Percentiles rank a stretch among this genome's conserved stretches.
Evolutionary conservation across 305 asterid species (phyloP).

Genomic region (Nicotiana rustica): DNA sequence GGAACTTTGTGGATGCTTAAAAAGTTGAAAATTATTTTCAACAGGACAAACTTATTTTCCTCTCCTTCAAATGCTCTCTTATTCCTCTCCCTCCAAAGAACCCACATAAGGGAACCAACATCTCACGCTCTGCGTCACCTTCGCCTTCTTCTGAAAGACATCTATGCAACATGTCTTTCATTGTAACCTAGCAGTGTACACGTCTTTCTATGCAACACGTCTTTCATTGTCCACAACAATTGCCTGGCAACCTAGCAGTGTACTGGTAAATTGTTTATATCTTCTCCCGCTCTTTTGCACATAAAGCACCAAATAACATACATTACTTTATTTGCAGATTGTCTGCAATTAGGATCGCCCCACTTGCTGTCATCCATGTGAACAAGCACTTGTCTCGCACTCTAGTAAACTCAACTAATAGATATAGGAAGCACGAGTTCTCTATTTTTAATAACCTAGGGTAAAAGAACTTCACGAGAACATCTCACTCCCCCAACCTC

Average conservation of each 20-base stretch:
- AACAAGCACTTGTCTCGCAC: constrained; percentile 18
- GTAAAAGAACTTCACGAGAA: constrained; percentile 6
- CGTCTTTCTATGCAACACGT: no score
- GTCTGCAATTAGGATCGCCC: background rate
- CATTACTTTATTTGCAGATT: constrained; percentile 7
- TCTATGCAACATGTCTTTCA: constrained; percentile 17
- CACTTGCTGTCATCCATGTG: constrained; percentile 10
- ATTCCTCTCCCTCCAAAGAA: background rate
- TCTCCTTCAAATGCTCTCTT: constrained; percentile 19
- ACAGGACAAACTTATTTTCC: background rate
- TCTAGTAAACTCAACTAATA: constrained; percentile 17
- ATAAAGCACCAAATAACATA: background rate
- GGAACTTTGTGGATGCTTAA: background rate
- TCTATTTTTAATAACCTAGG: constrained; percentile 6
- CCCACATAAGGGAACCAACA: constrained; percentile 20
- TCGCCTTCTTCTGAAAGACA: constrained; percentile 8
- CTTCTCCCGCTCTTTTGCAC: background rate
- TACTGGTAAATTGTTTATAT: background rate
- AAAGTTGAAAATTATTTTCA: background rate
- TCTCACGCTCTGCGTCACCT: constrained; percentile 22
- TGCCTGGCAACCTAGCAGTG: constrained; percentile 7
- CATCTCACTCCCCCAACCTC: constrained; percentile 6
- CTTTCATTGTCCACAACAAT: background rate
- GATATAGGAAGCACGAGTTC: constrained; percentile 19
- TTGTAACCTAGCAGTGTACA: no score